Evolutionary conservation across 345 rosid species (phyloP).

Genomic region (Laguncularia racemosa): DNA sequence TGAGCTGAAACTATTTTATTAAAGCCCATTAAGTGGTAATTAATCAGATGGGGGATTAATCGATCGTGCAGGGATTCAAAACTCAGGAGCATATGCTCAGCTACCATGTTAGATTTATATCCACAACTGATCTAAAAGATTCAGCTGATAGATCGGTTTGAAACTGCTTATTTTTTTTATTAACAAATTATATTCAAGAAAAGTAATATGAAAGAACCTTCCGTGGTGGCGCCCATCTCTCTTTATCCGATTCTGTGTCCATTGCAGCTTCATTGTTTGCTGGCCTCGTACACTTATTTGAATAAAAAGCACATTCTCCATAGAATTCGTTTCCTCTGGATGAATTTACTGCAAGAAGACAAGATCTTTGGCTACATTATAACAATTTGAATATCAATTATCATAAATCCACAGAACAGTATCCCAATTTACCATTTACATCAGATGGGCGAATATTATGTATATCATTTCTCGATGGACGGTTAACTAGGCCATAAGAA

Average conservation of each 20-base stretch:
- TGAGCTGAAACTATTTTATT: no score
- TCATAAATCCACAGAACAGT: neutral
- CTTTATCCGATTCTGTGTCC: constrained; percentile 14
- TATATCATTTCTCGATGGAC: constrained; percentile 8
- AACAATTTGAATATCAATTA: neutral
- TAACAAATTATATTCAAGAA: no score
- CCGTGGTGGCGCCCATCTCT: constrained; percentile 19
- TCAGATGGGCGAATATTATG: constrained; percentile 17
- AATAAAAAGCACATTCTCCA: constrained; percentile 12
- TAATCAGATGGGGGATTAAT: no score
- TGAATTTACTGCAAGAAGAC: constrained; percentile 9
- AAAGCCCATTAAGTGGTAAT: no score
- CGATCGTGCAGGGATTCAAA: no score
- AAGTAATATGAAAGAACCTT: neutral
- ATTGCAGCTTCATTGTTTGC: constrained; percentile 15
- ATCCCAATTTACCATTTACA: constrained; percentile 9
- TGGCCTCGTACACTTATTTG: constrained; percentile 6
- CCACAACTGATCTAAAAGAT: neutral
- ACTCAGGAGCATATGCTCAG: no score
- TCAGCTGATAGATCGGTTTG: neutral
- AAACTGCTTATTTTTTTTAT: neutral
- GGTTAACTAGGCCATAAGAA: constrained; percentile 12
- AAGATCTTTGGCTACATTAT: neutral
- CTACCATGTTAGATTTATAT: no score
- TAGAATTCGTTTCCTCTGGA: constrained; percentile 15